These are phyloP conservation scores for Waltiozyma sp. DNA, from an alignment of 1,139 yeast genomes.

Conservation along the genomic window DNA sequence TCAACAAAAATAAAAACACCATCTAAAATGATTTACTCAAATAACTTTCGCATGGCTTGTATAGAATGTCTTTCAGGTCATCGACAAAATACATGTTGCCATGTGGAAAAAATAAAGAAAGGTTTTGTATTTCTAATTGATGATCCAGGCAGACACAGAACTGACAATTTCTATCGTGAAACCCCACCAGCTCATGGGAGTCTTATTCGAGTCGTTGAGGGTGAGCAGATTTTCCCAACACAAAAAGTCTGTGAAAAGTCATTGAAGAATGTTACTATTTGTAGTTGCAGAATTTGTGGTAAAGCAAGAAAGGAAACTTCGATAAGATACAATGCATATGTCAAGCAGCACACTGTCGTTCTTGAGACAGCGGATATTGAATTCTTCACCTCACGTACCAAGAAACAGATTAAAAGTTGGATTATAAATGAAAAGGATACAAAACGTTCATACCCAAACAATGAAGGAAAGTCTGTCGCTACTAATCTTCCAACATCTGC, in stretches of 20 bases:
- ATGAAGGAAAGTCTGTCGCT: background rate
- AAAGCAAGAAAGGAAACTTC: background rate
- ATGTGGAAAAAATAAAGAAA: background rate
- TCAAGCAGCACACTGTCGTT: too few species aligned
- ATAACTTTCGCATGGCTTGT: background rate
- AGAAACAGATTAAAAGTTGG: too few species aligned
- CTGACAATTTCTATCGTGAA: background rate
- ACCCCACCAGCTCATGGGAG: background rate
- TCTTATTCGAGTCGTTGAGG: background rate
- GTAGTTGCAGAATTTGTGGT: background rate
- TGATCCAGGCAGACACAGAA: background rate
- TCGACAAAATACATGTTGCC: background rate
- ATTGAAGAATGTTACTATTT: too few species aligned
- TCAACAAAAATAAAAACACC: background rate
- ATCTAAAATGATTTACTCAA: background rate
- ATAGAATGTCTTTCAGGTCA: background rate
- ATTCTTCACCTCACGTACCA: too few species aligned
- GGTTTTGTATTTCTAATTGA: background rate
- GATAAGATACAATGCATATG: too few species aligned
- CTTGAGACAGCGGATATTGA: too few species aligned
- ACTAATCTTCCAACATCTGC: background rate
- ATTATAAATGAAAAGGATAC: background rate
- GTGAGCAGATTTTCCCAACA: background rate
- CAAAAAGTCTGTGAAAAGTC: background rate
- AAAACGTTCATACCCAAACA: too few species aligned